Conservation (phyloP, 148 eudicot species). For the Chenopodium berlandieri region DNA sequence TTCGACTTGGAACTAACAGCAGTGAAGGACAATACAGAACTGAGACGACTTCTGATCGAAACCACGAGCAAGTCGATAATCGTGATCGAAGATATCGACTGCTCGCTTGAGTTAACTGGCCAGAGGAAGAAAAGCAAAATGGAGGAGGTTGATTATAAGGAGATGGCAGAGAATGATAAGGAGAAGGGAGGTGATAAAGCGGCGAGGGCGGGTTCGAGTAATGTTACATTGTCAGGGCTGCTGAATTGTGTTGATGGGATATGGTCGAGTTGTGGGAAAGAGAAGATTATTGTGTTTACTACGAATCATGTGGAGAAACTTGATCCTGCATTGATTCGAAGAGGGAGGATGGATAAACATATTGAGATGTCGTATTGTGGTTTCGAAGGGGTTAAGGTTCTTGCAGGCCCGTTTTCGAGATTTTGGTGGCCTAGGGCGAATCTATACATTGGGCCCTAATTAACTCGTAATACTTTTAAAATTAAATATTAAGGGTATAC, state of each 20-base stretch:
- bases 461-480: too few relatives aligned
- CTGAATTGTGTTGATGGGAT: constrained; percentile 36
- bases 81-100: constrained; percentile 60
- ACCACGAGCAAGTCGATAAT: constrained; percentile 48
- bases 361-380: constrained; percentile 52
- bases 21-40: constrained; percentile 51
- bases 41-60: constrained; percentile 44
- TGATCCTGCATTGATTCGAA: constrained; percentile 59
- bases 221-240: constrained; percentile 41
- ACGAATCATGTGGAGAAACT: constrained; percentile 57
- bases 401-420: too few relatives aligned
- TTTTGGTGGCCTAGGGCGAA: too few relatives aligned
- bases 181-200: constrained; percentile 19
- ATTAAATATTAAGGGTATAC: too few relatives aligned
- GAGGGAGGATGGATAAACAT: constrained; percentile 66
- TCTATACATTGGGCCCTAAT: too few relatives aligned
- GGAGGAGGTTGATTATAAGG: not conserved
- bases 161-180: not conserved
- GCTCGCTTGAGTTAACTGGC: constrained; percentile 48
- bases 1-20: constrained; percentile 31
- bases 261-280: constrained; percentile 60
- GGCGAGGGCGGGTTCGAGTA: constrained; percentile 28
- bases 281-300: constrained; percentile 53
- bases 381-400: constrained; percentile 53
- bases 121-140: constrained; percentile 31